phyloP scores from a whole-genome alignment of 768 basidiomycete genomes.

The Macrolepiota fuliginosa region DNA sequence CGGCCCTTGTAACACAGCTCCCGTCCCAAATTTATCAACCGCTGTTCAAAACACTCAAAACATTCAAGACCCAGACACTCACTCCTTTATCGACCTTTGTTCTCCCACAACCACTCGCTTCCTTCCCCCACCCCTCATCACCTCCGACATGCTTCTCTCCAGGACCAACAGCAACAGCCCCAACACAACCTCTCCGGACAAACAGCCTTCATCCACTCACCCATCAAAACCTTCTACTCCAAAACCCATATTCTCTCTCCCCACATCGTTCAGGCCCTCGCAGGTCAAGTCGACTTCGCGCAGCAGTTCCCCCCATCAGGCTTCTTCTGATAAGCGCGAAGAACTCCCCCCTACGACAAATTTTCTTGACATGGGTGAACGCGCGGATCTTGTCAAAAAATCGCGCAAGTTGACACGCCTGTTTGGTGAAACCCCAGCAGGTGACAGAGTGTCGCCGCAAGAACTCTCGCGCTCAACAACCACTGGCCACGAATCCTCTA shows the following conservation, averaged over 20 bases:
- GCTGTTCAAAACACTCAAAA: not conserved
- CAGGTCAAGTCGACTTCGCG: constrained; percentile 20
- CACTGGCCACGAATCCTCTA: not conserved
- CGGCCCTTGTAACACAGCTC: constrained; percentile 20
- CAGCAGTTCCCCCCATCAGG: constrained; percentile 14
- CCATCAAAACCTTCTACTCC: constrained; percentile 45
- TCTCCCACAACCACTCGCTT: constrained; percentile 20
- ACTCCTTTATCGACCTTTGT: constrained; percentile 34
- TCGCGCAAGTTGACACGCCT: constrained; percentile 78
- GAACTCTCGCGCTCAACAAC: constrained; percentile 16
- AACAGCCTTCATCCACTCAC: constrained; percentile 30
- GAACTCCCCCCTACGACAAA: constrained; percentile 65
- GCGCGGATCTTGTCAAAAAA: constrained; percentile 69
- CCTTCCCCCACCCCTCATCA: not conserved
- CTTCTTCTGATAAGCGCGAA: constrained; percentile 13
- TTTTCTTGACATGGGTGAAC: constrained; percentile 58
- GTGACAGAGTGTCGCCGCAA: constrained; percentile 36
- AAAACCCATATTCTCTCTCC: constrained; percentile 43
- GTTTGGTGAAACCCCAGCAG: constrained; percentile 67
- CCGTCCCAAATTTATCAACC: constrained; percentile 26
- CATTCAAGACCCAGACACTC: constrained; percentile 16
- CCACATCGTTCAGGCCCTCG: constrained; percentile 21
- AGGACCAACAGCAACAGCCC: constrained; percentile 21
- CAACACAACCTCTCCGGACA: constrained; percentile 21
- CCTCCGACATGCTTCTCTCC: constrained; percentile 12